Percentiles rank a stretch among this genome's conserved stretches.
Conservation (phyloP, 768 basidiomycete genomes). For the Myochromella boudieri region DNA sequence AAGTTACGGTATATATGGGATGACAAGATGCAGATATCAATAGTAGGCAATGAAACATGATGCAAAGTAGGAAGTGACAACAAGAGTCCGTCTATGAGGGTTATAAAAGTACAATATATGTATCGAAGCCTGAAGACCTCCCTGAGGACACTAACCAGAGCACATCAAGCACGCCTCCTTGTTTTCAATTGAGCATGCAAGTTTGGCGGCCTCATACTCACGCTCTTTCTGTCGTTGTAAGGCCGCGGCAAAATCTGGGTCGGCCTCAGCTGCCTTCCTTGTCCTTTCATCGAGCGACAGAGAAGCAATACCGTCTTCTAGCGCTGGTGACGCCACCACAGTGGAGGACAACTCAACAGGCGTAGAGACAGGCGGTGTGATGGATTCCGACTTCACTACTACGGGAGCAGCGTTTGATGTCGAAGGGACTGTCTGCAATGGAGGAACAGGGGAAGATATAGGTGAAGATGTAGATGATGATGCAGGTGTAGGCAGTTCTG, state of each 20-base stretch:
- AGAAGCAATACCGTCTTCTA: conserved; percentile 23
- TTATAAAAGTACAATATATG: too few relatives aligned
- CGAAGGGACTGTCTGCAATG: conserved; percentile 16
- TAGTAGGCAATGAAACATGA: too few relatives aligned
- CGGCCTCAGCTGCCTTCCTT: conserved; percentile 52
- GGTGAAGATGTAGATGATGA: conserved; percentile 30
- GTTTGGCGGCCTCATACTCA: conserved; percentile 77
- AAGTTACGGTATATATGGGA: too few relatives aligned
- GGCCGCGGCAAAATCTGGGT: conserved; percentile 80
- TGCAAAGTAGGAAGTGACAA: too few relatives aligned
- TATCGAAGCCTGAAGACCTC: too few relatives aligned
- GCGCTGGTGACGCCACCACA: conserved; percentile 19
- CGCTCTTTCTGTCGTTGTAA: conserved; percentile 67
- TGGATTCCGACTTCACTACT: conserved; percentile 26
- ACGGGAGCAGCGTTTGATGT: conserved; percentile 14
- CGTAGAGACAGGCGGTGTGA: conserved; percentile 16
- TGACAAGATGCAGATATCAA: too few relatives aligned
- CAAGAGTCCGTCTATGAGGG: conserved; percentile 3
- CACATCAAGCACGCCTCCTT: conserved; percentile 95
- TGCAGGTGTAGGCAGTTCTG: conserved; percentile 31
- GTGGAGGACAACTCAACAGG: conserved; percentile 27
- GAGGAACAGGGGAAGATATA: conserved; percentile 19
- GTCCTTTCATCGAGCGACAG: conserved; percentile 49
- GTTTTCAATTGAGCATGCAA: conserved; percentile 87
- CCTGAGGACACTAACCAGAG: conserved; percentile 61